Base-by-base conservation (phyloP, 306 rosid species). In the Alnus glutinosa region DNA sequence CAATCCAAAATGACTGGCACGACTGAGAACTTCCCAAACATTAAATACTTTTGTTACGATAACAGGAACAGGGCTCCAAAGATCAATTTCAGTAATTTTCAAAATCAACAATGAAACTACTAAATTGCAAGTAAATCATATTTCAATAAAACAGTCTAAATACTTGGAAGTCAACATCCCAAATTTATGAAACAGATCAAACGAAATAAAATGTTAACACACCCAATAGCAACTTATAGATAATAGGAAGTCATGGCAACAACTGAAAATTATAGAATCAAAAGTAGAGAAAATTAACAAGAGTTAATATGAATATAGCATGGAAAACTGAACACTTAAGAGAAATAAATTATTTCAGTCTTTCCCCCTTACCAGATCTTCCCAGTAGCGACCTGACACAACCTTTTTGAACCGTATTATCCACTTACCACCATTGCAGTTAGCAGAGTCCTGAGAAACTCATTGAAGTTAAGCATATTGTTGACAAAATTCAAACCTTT, bases 401-500 rank as follows among this genome's bases (percentile, higher is more conserved):
- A 79, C 89, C 87, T 94, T 94, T 76, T 92, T 92, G 87, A 94
- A 88, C 44, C 97, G 90, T 76, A 94, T 85, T 78, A 94, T 92
- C 97, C 97, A 94, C 83, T 94, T 94, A 42, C 98, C 98, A 85
- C 98, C 97, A 81, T 77, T 89, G 88, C 97, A 92, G 87, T 94
- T 94, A 34, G 97, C 98, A 82, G 97, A 91, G 83, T 94, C 97
- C 96, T 92, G 86, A 79, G 55, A 74, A 50, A 46, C 54, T 46
- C 10, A 64, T 72, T 76, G 73, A 71, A 39, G 51, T 19, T 39
- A n/a, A 16, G 72, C 28, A 2, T 16, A 39, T 11, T 67, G 12
- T 14, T 14, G 30, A 39, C 12, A 67, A 67, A 67, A 19, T 59
- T 3, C 8, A 55, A 81, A 68, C 32, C 47, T 71, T 57, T 75